Conservation (phyloP, 2,329 filamentous ascomycete species). For the Arthroderma sp. region DNA sequence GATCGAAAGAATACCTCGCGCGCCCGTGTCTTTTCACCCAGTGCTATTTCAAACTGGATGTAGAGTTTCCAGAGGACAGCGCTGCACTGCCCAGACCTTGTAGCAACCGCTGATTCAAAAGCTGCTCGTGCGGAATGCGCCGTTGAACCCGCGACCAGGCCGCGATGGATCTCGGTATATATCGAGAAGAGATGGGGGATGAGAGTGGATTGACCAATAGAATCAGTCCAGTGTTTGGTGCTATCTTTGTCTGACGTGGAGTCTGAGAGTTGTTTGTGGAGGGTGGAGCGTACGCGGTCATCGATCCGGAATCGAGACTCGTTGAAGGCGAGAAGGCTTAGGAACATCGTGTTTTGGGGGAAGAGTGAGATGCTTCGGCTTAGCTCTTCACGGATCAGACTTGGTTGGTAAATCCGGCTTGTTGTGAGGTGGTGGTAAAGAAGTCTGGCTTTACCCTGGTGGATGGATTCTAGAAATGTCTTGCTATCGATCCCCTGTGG, state of each 20-base stretch:
- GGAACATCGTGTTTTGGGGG: conserved; percentile 63
- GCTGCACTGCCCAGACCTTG: conserved; percentile 21
- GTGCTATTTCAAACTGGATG: conserved; percentile 35
- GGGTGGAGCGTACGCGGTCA: conserved; percentile 58
- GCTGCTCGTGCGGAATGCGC: conserved; percentile 41
- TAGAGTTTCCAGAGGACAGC: conserved; percentile 41
- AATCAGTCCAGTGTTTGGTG: conserved; percentile 14
- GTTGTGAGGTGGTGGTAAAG: conserved; percentile 52
- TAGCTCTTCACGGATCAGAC: conserved; percentile 50
- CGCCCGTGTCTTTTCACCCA: conserved; percentile 26
- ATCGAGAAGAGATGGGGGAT: conserved; percentile 42
- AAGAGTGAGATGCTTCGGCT: conserved; percentile 49
- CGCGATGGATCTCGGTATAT: conserved; percentile 39
- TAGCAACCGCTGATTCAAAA: conserved; percentile 40
- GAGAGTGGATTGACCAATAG: conserved; percentile 4
- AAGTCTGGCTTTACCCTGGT: conserved; percentile 56
- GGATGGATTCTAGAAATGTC: conserved; percentile 44
- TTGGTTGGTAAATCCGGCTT: conserved; percentile 54
- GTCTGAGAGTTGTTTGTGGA: conserved; percentile 32
- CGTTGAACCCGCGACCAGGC: conserved; percentile 32
- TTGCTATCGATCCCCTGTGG: conserved; percentile 23
- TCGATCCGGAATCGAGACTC: conserved; percentile 59
- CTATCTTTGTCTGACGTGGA: conserved; percentile 11
- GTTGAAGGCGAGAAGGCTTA: conserved; percentile 60
- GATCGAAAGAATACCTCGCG: conserved; percentile 45